Conservation (phyloP, 2,329 filamentous ascomycete genomes). For the Colletotrichum magnum region DNA sequence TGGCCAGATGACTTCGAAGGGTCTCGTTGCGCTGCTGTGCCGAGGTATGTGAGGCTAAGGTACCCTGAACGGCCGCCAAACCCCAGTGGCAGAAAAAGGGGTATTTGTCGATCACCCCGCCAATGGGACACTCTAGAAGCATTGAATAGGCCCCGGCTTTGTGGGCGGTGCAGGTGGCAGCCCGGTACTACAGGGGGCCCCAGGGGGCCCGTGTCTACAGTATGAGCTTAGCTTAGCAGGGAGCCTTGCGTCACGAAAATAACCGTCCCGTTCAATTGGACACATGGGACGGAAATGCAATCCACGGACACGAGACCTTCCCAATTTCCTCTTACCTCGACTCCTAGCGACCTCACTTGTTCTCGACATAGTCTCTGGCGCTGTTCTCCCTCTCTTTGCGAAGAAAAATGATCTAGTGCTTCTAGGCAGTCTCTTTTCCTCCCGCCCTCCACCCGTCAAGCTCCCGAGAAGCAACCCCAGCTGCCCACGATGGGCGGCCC, state of each 20-base stretch:
- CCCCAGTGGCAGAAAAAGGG: constrained; percentile 24
- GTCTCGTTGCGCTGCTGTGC: neutral
- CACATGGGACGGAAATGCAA: constrained; percentile 35
- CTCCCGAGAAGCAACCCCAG: constrained; percentile 13
- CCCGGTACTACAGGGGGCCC: constrained; percentile 2
- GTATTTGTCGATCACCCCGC: constrained; percentile 28
- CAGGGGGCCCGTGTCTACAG: neutral
- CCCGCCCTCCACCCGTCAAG: constrained; percentile 2
- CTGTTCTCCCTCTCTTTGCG: neutral
- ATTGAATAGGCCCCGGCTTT: constrained; percentile 14
- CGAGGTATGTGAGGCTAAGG: constrained; percentile 15
- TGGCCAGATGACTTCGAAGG: neutral
- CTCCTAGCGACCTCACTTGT: neutral
- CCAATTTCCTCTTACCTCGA: constrained; percentile 18
- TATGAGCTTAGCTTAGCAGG: constrained; percentile 25
- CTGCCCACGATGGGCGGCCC: constrained; percentile 55
- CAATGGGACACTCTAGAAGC: constrained; percentile 19
- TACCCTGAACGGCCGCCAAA: constrained; percentile 1
- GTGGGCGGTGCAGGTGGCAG: constrained; percentile 12
- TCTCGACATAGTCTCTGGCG: neutral
- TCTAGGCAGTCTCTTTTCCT: neutral
- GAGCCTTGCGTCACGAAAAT: constrained; percentile 34
- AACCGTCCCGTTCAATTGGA: constrained; percentile 21
- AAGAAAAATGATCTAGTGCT: constrained; percentile 24
- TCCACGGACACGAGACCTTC: constrained; percentile 37